A percentile compares a stretch with the other conserved stretches of the same genome.
phyloP scores from a whole-genome alignment of 352 stramenopile species.

The Saprolegnia parasitica region DNA sequence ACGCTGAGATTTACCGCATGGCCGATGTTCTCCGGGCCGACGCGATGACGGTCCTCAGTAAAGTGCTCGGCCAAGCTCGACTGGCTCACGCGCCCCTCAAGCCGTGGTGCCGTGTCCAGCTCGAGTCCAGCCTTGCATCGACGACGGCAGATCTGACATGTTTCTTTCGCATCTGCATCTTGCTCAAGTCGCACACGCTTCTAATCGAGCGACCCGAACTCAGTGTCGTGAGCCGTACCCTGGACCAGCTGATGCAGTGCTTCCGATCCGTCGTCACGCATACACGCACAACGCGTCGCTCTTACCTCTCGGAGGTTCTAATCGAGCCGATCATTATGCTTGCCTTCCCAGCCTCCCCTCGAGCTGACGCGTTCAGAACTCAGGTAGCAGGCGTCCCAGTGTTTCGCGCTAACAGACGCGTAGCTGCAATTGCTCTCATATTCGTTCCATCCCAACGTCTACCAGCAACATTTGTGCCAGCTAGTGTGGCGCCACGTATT shows the following conservation, averaged over 20 bases:
- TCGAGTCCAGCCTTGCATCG: background rate
- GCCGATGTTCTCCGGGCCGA: background rate
- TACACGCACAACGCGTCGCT: too few species aligned
- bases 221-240: too few species aligned
- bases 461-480: background rate
- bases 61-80: background rate
- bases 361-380: background rate
- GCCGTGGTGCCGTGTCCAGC: background rate
- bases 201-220: too few species aligned
- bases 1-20: background rate
- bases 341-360: background rate
- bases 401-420: background rate
- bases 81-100: background rate
- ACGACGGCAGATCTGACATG: background rate
- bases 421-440: background rate
- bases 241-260: background rate
- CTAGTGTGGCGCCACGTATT: background rate
- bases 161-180: too few species aligned
- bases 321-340: background rate
- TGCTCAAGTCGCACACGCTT: too few species aligned
- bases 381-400: background rate
- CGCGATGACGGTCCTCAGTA: background rate
- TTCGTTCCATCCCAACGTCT: slow-evolving; percentile 1
- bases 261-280: background rate
- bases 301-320: background rate